Base-by-base conservation (phyloP, 2,329 filamentous ascomycete genomes). In the Exophiala sp. region DNA sequence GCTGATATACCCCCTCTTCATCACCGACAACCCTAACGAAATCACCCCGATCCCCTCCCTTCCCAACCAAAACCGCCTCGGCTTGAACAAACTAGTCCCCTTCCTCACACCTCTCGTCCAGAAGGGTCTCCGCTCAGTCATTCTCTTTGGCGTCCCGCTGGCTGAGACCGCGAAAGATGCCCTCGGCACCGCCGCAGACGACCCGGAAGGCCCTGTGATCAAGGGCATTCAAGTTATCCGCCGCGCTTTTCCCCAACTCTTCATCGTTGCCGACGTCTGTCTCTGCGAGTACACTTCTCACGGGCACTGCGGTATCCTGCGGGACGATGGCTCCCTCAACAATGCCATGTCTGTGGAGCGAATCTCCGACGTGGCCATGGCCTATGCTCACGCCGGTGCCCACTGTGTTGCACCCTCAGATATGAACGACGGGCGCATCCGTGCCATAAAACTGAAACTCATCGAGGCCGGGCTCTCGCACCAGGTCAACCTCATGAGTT, bases 271-370 rank as follows among this genome's bases (percentile, higher is more conserved):
- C 56, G 94, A 99, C 69, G 94, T 99, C 54, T 97, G 94, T 69
- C 86, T 99, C 6, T 99, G 94, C 81, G 94, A 99, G 74, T 99
- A 99, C 75, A 99, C 94, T 1, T 94, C 89, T 5, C 94, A 99
- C 71, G 94, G 94, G 41, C 94, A 99, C 77, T 99, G 94, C 69
- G 94, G 94, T 49, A 96, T 99, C 64, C 80, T 99, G 42, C 85
- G 91, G 53, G 91, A 96, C 63, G 94, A 99, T 69, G 91, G 91
- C 59, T 88, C 85, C 59, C 80, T 99, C 56, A 96, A 97, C 80
- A 97, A 99, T 69, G 84, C 86, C 60, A 82, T 95, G 43, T 96
- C 91, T 2, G 91, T 97, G 7, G 92, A 97, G 68, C 87, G 94
- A 58, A 91, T 99, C 64, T 92, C 89, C 3, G 91, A 97, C 69